Conservation (phyloP, 805 yeast species). For the Wickerhamiella spandovensis region DNA sequence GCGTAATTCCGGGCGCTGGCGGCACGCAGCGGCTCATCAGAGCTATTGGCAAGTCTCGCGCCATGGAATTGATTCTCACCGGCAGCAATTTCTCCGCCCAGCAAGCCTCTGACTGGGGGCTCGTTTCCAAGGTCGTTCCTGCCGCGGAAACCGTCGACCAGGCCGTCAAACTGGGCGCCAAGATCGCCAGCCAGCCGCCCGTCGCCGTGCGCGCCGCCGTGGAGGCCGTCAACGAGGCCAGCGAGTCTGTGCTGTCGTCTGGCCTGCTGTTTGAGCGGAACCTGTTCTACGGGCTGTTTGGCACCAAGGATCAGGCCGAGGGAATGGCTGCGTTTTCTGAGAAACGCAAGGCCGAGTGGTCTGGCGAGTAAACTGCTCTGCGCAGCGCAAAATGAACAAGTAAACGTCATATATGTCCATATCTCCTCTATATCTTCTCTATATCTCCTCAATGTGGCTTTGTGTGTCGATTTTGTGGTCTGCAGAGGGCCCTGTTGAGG, state of each 20-base stretch:
- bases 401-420: too few species aligned
- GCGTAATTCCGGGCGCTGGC: slow-evolving; percentile 39
- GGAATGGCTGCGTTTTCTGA: slow-evolving; percentile 41
- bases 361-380: slow-evolving; percentile 20
- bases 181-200: slow-evolving; percentile 31
- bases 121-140: slow-evolving; percentile 32
- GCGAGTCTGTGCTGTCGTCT: slow-evolving; percentile 26
- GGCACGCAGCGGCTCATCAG: slow-evolving; percentile 39
- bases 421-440: too few species aligned
- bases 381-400: too few species aligned
- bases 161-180: slow-evolving; percentile 33
- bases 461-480: too few species aligned
- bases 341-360: slow-evolving; percentile 29
- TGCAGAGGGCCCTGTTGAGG: too few species aligned
- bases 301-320: slow-evolving; percentile 34
- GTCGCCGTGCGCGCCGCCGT: slow-evolving; percentile 35
- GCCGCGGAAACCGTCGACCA: slow-evolving; percentile 29
- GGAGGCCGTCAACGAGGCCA: slow-evolving; percentile 31
- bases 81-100: slow-evolving; percentile 33
- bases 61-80: slow-evolving; percentile 37
- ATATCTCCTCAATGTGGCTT: too few species aligned
- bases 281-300: slow-evolving; percentile 35
- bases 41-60: slow-evolving; percentile 37
- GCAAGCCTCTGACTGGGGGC: slow-evolving; percentile 37
- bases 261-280: slow-evolving; percentile 33